A percentile compares a stretch with the other conserved stretches of the same genome.
Evolutionary conservation across 805 yeast genomes (phyloP).

Genomic region (Cyberlindnera saturnus): DNA sequence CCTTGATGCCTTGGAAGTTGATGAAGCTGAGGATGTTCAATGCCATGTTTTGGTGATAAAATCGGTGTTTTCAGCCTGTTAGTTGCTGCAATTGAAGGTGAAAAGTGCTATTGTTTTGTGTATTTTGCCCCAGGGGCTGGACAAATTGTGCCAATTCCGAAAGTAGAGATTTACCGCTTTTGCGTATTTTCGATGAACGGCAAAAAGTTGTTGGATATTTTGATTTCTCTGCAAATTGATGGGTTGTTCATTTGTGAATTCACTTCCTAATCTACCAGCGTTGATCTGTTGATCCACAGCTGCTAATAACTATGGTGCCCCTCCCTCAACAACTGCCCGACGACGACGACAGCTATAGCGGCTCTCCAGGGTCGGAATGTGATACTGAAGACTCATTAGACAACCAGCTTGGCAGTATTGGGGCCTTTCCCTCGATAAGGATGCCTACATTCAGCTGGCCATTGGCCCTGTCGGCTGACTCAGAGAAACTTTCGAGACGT

Average conservation of each 20-base stretch:
- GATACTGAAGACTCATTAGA: constrained; percentile 32
- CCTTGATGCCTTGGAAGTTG: constrained; percentile 41
- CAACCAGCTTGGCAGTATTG: constrained; percentile 46
- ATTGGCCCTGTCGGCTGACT: background rate
- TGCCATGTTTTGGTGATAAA: constrained; percentile 30
- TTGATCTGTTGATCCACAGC: too few species aligned
- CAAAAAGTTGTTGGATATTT: too few species aligned
- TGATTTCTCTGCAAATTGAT: background rate
- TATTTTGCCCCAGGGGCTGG: too few species aligned
- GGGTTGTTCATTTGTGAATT: background rate
- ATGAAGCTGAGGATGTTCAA: constrained; percentile 37
- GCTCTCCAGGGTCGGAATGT: constrained; percentile 8
- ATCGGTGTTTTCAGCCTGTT: too few species aligned
- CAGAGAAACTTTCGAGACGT: constrained; percentile 15
- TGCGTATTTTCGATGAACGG: too few species aligned
- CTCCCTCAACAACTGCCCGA: too few species aligned
- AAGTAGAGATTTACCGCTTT: too few species aligned
- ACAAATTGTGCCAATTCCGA: too few species aligned
- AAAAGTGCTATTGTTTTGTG: too few species aligned
- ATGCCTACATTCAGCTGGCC: constrained; percentile 19
- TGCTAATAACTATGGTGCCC: too few species aligned
- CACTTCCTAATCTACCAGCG: too few species aligned
- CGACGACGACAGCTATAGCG: background rate
- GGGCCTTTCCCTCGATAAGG: constrained; percentile 26
- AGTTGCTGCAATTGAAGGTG: too few species aligned